Evolutionary conservation across 495 filamentous ascomycete genomes (phyloP).

Genomic region (Aspergillus mulundensis): DNA sequence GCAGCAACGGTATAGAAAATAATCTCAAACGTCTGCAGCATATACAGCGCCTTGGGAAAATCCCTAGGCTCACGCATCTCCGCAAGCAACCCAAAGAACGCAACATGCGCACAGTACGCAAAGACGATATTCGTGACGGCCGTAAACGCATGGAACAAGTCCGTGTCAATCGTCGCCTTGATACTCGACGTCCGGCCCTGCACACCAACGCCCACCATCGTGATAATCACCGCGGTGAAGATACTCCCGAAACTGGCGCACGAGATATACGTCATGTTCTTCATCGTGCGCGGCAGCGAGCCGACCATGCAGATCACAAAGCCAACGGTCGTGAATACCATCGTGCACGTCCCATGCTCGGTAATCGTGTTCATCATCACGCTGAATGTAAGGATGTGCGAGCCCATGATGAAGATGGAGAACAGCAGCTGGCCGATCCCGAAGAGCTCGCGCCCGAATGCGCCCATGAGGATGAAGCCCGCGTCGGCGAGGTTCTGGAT

Average conservation of each 20-base stretch:
- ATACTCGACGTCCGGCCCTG: slow-evolving; percentile 28
- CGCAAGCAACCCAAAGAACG: slow-evolving; percentile 73
- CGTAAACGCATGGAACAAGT: slow-evolving; percentile 36
- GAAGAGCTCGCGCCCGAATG: slow-evolving; percentile 61
- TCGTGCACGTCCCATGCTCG: slow-evolving; percentile 61
- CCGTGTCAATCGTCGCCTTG: slow-evolving; percentile 26
- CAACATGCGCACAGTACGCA: slow-evolving; percentile 60
- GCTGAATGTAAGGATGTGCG: slow-evolving; percentile 66
- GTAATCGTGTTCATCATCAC: slow-evolving; percentile 69
- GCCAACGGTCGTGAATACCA: slow-evolving; percentile 64
- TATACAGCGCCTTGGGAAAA: slow-evolving; percentile 61
- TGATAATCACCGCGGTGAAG: slow-evolving; percentile 53
- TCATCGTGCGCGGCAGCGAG: slow-evolving; percentile 65
- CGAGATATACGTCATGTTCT: slow-evolving; percentile 59
- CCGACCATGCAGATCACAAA: slow-evolving; percentile 58
- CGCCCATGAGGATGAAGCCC: slow-evolving; percentile 58
- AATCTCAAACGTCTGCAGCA: slow-evolving; percentile 63
- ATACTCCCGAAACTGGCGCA: slow-evolving; percentile 44
- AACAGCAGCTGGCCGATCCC: slow-evolving; percentile 64
- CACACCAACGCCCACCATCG: slow-evolving; percentile 65
- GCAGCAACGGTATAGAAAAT: slow-evolving; percentile 64
- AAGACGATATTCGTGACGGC: slow-evolving; percentile 52
- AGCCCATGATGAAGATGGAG: slow-evolving; percentile 72
- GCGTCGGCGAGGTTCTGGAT: slow-evolving; percentile 68
- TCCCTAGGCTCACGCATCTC: slow-evolving; percentile 69